A percentile compares a stretch with the other conserved stretches of the same genome.
phyloP scores from a whole-genome alignment of 257 asterid species.

The Plantago ovata region DNA sequence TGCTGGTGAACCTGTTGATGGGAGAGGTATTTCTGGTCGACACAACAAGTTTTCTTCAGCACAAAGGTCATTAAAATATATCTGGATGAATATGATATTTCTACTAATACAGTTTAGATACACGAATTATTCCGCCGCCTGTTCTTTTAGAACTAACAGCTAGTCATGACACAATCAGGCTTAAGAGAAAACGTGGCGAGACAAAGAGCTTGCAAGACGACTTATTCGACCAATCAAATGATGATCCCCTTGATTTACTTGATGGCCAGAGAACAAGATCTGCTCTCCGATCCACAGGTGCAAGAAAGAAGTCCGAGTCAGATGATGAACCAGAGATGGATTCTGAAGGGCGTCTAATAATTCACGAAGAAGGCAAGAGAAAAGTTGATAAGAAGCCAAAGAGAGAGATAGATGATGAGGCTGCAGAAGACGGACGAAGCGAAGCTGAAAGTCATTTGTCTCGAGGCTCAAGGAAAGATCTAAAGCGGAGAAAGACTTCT shows the following conservation, averaged over 20 bases:
- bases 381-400: constrained; percentile 42
- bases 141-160: background rate
- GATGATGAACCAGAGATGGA: constrained; percentile 82
- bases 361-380: constrained; percentile 50
- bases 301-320: constrained; percentile 47
- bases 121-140: background rate
- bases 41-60: constrained; percentile 42
- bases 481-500: constrained; percentile 58
- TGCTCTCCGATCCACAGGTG: constrained; percentile 68
- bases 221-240: constrained; percentile 66
- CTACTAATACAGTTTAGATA: background rate
- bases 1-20: constrained; percentile 43
- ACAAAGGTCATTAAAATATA: constrained; percentile 34
- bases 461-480: constrained; percentile 38
- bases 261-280: constrained; percentile 72
- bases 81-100: background rate
- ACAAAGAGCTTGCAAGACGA: constrained; percentile 85
- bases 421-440: constrained; percentile 48
- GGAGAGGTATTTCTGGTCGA: constrained; percentile 36
- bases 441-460: constrained; percentile 49
- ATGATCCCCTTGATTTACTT: constrained; percentile 91
- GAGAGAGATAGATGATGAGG: constrained; percentile 25
- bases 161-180: constrained; percentile 30
- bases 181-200: constrained; percentile 52
- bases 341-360: constrained; percentile 74